Percentiles rank a stretch among this genome's conserved stretches.
Evolutionary conservation across 1,139 yeast genomes (phyloP).

Genomic region (Lodderomyces jiufengensis): DNA sequence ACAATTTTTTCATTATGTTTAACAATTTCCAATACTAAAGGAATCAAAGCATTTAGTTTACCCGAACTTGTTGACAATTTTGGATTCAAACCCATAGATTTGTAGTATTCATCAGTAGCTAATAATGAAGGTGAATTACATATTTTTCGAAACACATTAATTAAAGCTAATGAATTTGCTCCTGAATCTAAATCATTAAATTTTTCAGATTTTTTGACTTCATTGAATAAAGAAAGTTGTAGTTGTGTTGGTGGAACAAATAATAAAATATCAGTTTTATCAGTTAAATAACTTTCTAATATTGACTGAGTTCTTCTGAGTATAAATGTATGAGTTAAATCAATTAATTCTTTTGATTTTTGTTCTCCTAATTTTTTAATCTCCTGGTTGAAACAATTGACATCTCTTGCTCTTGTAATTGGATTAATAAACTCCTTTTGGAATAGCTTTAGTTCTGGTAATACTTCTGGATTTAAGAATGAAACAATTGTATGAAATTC

Average conservation of each 20-base stretch:
- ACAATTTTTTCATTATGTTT: slow-evolving; percentile 66
- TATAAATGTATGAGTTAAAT: slow-evolving; percentile 62
- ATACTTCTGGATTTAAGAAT: slow-evolving; percentile 77
- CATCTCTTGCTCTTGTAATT: slow-evolving; percentile 69
- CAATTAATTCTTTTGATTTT: slow-evolving; percentile 58
- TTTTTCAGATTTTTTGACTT: slow-evolving; percentile 26
- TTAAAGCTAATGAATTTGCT: slow-evolving; percentile 58
- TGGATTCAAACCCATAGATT: slow-evolving; percentile 9
- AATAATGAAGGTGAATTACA: slow-evolving; percentile 79
- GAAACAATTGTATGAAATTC: slow-evolving; percentile 82
- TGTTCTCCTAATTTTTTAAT: slow-evolving; percentile 55
- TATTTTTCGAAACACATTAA: slow-evolving; percentile 72
- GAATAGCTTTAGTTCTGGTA: slow-evolving; percentile 64
- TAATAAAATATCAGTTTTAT: slow-evolving; percentile 73
- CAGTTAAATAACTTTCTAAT: slow-evolving; percentile 64
- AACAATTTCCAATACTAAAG: slow-evolving; percentile 47
- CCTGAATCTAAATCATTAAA: slow-evolving; percentile 14
- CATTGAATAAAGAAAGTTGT: slow-evolving; percentile 56
- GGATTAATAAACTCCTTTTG: slow-evolving; percentile 69
- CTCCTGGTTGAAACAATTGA: slow-evolving; percentile 54
- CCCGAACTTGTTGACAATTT: slow-evolving; percentile 38
- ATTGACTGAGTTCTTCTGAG: slow-evolving; percentile 71
- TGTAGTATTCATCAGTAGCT: slow-evolving; percentile 35
- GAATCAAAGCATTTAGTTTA: slow-evolving; percentile 53
- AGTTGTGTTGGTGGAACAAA: slow-evolving; percentile 70